Evolutionary conservation across 2,329 filamentous ascomycete species (phyloP), one percentile per base, ranked within the genome.

Genomic region (Botrytis medusae): DNA sequence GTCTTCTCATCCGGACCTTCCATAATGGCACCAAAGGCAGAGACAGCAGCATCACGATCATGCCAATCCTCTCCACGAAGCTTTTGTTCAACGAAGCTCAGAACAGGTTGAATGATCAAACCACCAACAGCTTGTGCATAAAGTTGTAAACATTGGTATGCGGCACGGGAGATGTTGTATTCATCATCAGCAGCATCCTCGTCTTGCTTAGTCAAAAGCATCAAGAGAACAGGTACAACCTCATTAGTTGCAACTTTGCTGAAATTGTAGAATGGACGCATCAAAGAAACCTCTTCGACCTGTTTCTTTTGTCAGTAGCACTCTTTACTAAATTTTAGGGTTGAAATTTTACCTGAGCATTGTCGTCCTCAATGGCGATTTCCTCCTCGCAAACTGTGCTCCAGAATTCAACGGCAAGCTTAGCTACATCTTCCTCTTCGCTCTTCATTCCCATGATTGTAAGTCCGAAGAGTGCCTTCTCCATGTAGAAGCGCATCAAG

Each of bases 401-500:
- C 96, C 96, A 99, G 86, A 99, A 99, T 83, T 99, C 96, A 77
- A 99, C 94, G 54, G 96, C 96, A 73, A 99, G 88, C 88, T 99
- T 99, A 75, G 96, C 93, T 71, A 99, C 96, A 82, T 99, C 96
- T 83, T 99, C 96, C 79, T 99, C 96, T 12, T 95, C 92, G 79
- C 91, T 97, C 89, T 97, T 98, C 96, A 99, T 99, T 78, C 96
- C 96, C 82, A 97, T 91, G 76, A 99, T 97, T 57, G 96, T 99
- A 59, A 99, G 88, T 74, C 96, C 96, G 80, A 99, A 99, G 61
- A 99, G 88, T 51, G 96, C 96, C 89, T 98, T 98, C 87, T 99
- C 96, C 96, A 99, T 99, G 86, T 99, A 99, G 85, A 98, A 99
- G 80, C 95, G 92, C 96, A 99, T 99, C 86, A 98, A 97, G 81